Evolutionary conservation across 23 red algal genomes (phyloP), one percentile per base, ranked within the genome.

Genomic region (Gracilariopsis chorda): DNA sequence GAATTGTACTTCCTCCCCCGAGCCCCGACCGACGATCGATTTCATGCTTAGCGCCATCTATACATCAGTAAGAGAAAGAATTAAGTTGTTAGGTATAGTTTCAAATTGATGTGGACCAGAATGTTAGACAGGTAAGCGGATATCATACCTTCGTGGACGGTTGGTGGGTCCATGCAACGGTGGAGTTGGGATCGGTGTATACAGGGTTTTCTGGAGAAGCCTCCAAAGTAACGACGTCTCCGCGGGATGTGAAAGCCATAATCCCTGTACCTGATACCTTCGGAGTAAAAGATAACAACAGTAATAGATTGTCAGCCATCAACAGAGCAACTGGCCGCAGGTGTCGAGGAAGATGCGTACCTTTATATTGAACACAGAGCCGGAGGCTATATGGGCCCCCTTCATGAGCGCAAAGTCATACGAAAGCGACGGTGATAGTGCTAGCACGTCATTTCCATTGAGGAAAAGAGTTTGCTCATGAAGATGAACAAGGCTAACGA

Each of bases 101-200:
- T 19, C 53, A 62, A 1, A 30, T 62, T 3, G 17, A 62, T 62
- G 57, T 12, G 27, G 1, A 2, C 57, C 23, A 29, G 21, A 25
- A 17, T 62, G 57, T 30, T 62, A n/a, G n/a, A n/a, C n/a, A n/a
- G n/a, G n/a, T n/a, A n/a, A n/a, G n/a, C n/a, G n/a, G n/a, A n/a
- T n/a, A n/a, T n/a, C n/a, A n/a, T 73, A 73, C 67, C 67, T 73
- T 44, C 1, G 47, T n/a, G 21, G 49, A 35, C 47, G 76, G 76
- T 1, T 39, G 6, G 16, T 80, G 76, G 9, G 76, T 80, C 76
- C 76, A 80, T 41, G 76, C 76, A 11, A 80, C 76, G 2, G 76
- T 80, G 19, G 76, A 21, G 49, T 58, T 33, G 3, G 76, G 76
- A 13, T 80, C 76, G 28, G 76, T 80, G 35, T 80, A 80, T 2